Conservation (phyloP, 108 stramenopile species). For the Ochromonas danica region DNA sequence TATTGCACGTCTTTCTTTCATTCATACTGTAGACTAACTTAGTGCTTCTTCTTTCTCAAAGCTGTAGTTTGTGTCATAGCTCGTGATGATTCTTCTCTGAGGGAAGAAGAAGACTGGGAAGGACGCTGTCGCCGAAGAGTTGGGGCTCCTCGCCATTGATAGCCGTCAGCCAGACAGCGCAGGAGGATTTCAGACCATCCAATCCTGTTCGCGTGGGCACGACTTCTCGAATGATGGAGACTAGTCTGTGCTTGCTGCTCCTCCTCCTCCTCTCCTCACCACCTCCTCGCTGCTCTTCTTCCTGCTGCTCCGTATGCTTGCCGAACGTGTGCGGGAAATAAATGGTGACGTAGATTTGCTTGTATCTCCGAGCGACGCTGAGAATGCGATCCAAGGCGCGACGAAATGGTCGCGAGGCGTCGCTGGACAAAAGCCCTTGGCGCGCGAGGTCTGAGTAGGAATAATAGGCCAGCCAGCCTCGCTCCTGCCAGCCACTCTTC, state of each 20-base stretch:
- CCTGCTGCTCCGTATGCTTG: not conserved
- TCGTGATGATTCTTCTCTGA: no score
- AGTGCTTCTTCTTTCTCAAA: no score
- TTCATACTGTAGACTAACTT: no score
- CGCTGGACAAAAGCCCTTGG: not conserved
- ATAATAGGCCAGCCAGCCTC: not conserved
- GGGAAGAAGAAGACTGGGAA: no score
- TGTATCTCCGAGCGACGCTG: not conserved
- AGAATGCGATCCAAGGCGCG: not conserved
- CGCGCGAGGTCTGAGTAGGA: not conserved
- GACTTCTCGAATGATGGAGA: not conserved
- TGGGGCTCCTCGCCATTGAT: not conserved
- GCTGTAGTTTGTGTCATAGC: no score
- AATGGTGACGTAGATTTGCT: not conserved
- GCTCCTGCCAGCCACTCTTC: not conserved
- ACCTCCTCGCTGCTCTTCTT: not conserved
- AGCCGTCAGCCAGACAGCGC: not conserved
- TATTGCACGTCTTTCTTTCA: no score
- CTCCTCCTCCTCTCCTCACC: no score
- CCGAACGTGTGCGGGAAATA: not conserved
- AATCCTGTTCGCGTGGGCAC: constrained; percentile 2
- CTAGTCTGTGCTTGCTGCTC: not conserved
- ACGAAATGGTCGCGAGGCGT: not conserved
- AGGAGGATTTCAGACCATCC: constrained; percentile 2
- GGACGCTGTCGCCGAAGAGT: not conserved